Evolutionary conservation across 140 eudicot species (phyloP).

Genomic region (Flaveria floridana): DNA sequence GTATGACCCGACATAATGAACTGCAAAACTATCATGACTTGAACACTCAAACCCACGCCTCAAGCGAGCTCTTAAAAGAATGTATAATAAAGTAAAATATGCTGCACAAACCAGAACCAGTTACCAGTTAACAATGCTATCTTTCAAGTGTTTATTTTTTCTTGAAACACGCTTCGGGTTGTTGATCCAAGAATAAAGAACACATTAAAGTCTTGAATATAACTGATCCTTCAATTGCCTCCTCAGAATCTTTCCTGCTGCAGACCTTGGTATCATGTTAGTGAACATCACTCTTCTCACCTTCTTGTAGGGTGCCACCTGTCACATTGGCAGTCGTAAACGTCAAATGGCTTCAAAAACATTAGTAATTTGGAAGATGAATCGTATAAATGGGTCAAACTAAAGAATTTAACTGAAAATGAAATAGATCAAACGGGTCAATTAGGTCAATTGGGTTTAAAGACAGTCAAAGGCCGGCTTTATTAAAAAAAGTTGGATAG

Average conservation of each 20-base stretch:
- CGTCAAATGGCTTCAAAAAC: background rate
- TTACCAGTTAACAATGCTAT: conserved; percentile 7
- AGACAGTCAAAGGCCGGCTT: background rate
- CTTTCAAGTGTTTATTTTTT: background rate
- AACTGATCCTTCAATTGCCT: conserved; percentile 23
- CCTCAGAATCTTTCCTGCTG: conserved; percentile 31
- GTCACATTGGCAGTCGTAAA: conserved; percentile 10
- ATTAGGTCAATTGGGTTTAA: conserved; percentile 4
- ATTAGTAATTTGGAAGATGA: background rate
- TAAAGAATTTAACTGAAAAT: background rate
- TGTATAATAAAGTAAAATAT: background rate
- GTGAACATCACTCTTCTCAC: conserved; percentile 25
- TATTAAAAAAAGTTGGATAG: background rate
- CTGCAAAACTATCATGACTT: conserved; percentile 10
- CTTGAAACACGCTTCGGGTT: background rate
- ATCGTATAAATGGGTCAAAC: background rate
- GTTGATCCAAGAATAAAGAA: background rate
- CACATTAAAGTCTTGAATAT: conserved; percentile 15
- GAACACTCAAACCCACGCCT: conserved; percentile 17
- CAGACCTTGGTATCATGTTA: conserved; percentile 25
- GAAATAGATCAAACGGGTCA: background rate
- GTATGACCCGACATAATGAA: conserved; percentile 2
- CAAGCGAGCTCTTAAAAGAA: conserved; percentile 10
- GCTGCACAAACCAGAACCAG: conserved; percentile 22
- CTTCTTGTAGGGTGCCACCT: conserved; percentile 28